A percentile compares a stretch with the other conserved stretches of the same genome.
phyloP scores from a whole-genome alignment of 495 filamentous ascomycete genomes.

The Neurospora intermedia region DNA sequence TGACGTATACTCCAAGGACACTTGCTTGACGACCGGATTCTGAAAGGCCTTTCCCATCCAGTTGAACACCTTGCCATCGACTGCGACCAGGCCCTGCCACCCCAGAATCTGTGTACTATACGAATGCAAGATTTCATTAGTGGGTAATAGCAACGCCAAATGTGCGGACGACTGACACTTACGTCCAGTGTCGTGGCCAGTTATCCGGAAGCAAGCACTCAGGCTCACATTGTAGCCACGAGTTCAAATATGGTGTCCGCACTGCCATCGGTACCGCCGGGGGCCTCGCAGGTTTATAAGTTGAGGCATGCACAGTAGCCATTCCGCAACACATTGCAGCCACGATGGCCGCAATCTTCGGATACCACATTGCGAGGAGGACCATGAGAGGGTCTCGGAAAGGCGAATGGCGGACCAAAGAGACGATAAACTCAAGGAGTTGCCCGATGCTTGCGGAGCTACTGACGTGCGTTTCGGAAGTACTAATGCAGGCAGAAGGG shows the following conservation, averaged over 20 bases:
- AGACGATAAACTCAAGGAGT: neutral
- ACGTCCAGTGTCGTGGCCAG: conserved; percentile 23
- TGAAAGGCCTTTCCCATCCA: conserved; percentile 53
- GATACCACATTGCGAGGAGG: conserved; percentile 2
- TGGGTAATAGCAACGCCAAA: neutral
- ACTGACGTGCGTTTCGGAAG: neutral
- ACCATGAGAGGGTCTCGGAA: neutral
- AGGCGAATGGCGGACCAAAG: neutral
- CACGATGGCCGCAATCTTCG: conserved; percentile 3
- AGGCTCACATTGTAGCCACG: conserved; percentile 20
- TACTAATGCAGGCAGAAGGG: neutral
- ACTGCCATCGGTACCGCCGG: conserved; percentile 19
- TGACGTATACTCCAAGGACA: conserved; percentile 66
- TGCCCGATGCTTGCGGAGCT: neutral
- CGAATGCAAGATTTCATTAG: conserved; percentile 33
- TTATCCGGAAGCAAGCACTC: conserved; percentile 14
- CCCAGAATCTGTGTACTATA: conserved; percentile 56
- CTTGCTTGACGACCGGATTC: conserved; percentile 31
- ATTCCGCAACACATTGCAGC: conserved; percentile 3
- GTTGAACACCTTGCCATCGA: conserved; percentile 45
- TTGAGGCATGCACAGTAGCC: conserved; percentile 2
- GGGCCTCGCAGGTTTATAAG: conserved; percentile 13
- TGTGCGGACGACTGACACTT: conserved; percentile 2
- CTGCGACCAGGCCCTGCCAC: conserved; percentile 57
- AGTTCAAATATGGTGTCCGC: conserved; percentile 22